phyloP scores from a whole-genome alignment of 768 basidiomycete species.

The Podaxis sp. region DNA sequence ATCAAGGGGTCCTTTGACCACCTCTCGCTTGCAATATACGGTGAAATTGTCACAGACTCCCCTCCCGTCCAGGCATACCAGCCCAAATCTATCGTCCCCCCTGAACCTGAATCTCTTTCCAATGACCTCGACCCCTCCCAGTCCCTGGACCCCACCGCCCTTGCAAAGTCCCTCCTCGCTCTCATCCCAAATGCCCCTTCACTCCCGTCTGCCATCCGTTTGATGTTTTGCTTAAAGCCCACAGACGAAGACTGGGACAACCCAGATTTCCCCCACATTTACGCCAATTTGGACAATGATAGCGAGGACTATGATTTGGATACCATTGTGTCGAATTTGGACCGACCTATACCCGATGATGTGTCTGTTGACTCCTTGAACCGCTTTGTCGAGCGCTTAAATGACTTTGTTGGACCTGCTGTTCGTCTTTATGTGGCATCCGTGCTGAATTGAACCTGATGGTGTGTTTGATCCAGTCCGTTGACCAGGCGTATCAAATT shows the following conservation, averaged over 20 bases:
- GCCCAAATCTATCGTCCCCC: constrained; percentile 32
- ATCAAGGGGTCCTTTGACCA: constrained; percentile 69
- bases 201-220: constrained; percentile 57
- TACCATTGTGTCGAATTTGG: constrained; percentile 46
- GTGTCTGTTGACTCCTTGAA: constrained; percentile 43
- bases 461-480: constrained; percentile 30
- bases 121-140: constrained; percentile 57
- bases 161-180: constrained; percentile 59
- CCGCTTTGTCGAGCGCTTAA: constrained; percentile 52
- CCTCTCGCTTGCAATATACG: constrained; percentile 62
- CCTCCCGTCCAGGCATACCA: constrained; percentile 35
- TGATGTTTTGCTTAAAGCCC: constrained; percentile 80
- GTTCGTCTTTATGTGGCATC: constrained; percentile 30
- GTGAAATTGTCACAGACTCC: constrained; percentile 48
- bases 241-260: constrained; percentile 77
- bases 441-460: not conserved
- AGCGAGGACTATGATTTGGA: constrained; percentile 53
- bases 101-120: constrained; percentile 37
- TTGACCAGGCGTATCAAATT: constrained; percentile 53
- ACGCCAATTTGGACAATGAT: constrained; percentile 54
- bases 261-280: constrained; percentile 66
- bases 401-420: constrained; percentile 51
- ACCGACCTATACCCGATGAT: constrained; percentile 58
- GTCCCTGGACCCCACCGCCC: constrained; percentile 49
- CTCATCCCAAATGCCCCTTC: constrained; percentile 61